phyloP scores from a whole-genome alignment of 306 rosid genomes.

The Quercus bicolor region DNA sequence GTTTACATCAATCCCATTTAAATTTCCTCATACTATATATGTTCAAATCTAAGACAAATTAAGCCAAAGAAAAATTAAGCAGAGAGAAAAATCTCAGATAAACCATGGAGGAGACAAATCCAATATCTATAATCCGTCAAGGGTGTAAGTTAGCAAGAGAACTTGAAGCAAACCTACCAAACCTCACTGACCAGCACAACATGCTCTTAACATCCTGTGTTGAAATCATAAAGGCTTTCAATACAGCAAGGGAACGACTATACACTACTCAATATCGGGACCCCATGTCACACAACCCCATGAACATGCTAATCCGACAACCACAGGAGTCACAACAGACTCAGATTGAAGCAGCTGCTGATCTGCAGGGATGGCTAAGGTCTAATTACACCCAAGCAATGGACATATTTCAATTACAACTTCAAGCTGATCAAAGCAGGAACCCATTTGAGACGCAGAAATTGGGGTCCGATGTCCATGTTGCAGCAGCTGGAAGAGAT shows the following conservation, averaged over 20 bases:
- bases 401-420: constrained; percentile 26
- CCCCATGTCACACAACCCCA: neutral
- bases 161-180: constrained; percentile 38
- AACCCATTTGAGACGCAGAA: neutral
- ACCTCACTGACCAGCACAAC: constrained; percentile 28
- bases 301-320: neutral
- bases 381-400: constrained; percentile 10
- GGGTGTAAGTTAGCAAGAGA: constrained; percentile 46
- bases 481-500: constrained; percentile 18
- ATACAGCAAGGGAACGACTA: constrained; percentile 30
- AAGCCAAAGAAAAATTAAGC: constrained; percentile 4
- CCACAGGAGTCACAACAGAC: constrained; percentile 17
- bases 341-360: constrained; percentile 13
- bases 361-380: constrained; percentile 34
- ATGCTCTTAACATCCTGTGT: constrained; percentile 32
- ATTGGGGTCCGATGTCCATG: neutral
- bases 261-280: neutral
- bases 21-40: neutral
- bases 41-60: constrained; percentile 11
- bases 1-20: constrained; percentile 5
- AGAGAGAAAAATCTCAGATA: neutral
- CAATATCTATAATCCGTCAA: constrained; percentile 16
- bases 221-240: constrained; percentile 33
- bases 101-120: constrained; percentile 30
- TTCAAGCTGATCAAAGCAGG: constrained; percentile 4